Base-by-base conservation (phyloP, 73 alveolate species). In the Tetrahymena borealis region DNA sequence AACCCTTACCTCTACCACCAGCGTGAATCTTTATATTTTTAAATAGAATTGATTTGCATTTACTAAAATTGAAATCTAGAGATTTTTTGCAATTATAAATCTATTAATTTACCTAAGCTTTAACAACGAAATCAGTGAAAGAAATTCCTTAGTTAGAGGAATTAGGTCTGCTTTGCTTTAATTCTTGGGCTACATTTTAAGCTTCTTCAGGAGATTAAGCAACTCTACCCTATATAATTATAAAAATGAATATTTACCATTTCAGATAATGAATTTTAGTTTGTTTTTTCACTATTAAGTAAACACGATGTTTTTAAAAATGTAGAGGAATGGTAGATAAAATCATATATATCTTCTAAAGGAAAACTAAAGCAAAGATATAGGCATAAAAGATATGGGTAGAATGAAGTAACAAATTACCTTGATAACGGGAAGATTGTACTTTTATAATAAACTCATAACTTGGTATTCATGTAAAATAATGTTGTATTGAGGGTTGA, bases 1-100 rank as follows among this genome's bases (percentile, higher is more conserved):
- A 78, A 32, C 98, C 98, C 42, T 96, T 94, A 6, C 96, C 97
- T 94, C 98, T 94, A 32, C 98, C 98, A 20, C 98, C 97, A 16
- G 98, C 96, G 41, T 94, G 97, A 43, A 95, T 60, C 85, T 60
- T 13, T 13, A 2, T 9, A 60, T 24, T 20, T 60, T 12, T 5
- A 60, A 60, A 60, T 20, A n/a, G 28, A 4, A 20, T 60, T 8
- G 32, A 91, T 91, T 40, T 8, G 94, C 92, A 38, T 90, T 93
- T 7, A 93, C 91, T 3, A 40, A 78, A 31, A 91, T 12, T 7
- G 20, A 1, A 7, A 41, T 3, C 7, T 39, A 9, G 12, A 39
- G 12, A 39, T 12, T 9, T 39, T 9, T 39, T 39, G 6, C 7
- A 18, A 60, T 60, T 4, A 8, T 24, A n/a, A 0, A 60, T 24